Evolutionary conservation across 169 alveolate species (phyloP), one percentile per base, ranked within the genome.

Genomic region (Sarcocystis neurona): DNA sequence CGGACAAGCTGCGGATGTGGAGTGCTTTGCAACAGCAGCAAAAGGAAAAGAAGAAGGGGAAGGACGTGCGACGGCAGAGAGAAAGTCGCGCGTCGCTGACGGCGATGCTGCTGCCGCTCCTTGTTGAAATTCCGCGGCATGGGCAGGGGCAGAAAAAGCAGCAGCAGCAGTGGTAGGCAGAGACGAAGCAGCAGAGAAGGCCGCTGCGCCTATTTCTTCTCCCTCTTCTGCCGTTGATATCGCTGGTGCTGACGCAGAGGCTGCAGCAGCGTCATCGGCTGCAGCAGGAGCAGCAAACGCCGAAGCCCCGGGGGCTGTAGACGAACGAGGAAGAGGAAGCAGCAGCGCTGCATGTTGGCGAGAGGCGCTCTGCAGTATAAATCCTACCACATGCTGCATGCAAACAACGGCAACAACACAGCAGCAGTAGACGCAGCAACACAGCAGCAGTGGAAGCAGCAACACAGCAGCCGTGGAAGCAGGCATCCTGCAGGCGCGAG

Each of bases 211-310:
- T n/a, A 15, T 20, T 39, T 23, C 82, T 39, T 72, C 41, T 39
- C 41, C 82, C 2, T 18, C 66, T 53, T 53, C 66, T 53, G 66
- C 23, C 23, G 12, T 23, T 15, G 66, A 53, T 53, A 63, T 84
- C 89, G 34, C 89, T 68, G 5, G 75, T 48, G 58, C 53, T 72
- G 79, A 68, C 89, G 58, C 89, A 84, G 48, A 84, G 66, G 84
- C 89, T 74, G 89, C 70, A 82, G 53, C 89, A 82, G 4, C 66
- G 78, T 84, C 89, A 84, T 18, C 46, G 18, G 2, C 75, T 32
- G 37, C 37, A 74, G 75, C 89, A 84, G 10, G 56, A 15, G 47
- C 39, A 0, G 63, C 32, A 12, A 44, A 20, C 15, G 53, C 34
- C 44, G 84, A 70, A 43, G 89, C 43, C 79, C 8, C 84, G 27